Percentiles rank a stretch among this genome's conserved stretches.
phyloP scores from a whole-genome alignment of 768 basidiomycete species.

The Rhodotorula taiwanensis region DNA sequence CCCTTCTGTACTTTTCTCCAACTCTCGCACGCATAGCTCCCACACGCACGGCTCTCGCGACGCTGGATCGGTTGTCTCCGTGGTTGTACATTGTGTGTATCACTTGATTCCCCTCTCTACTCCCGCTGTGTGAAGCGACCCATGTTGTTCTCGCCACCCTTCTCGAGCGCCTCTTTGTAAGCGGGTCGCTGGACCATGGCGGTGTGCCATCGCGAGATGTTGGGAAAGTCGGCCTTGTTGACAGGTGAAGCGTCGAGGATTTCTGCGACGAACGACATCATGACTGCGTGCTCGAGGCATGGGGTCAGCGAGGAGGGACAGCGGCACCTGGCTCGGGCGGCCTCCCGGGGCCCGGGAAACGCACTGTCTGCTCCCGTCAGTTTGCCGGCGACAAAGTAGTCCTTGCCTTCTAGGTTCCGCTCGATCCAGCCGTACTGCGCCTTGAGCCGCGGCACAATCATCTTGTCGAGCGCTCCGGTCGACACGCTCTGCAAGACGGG shows the following conservation, averaged over 20 bases:
- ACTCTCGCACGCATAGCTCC: no score
- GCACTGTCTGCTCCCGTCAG: conserved; percentile 29
- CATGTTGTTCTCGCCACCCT: conserved; percentile 22
- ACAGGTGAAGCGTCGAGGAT: conserved; percentile 9
- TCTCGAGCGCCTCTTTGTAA: conserved; percentile 13
- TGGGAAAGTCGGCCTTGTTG: conserved; percentile 2
- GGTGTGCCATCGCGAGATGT: conserved; percentile 19
- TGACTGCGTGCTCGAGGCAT: conserved; percentile 8
- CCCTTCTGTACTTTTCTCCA: no score
- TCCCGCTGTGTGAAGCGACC: conserved; percentile 17
- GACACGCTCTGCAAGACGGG: conserved; percentile 14
- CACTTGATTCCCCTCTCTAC: background rate
- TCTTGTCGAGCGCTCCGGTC: background rate
- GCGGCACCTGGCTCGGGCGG: no score
- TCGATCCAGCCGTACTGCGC: conserved; percentile 11
- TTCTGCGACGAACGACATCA: conserved; percentile 29
- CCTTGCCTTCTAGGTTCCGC: conserved; percentile 11
- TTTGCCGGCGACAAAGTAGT: conserved; percentile 23
- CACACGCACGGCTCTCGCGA: no score
- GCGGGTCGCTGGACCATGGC: conserved; percentile 8
- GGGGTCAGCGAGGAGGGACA: background rate
- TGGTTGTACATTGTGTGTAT: background rate
- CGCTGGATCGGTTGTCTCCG: no score
- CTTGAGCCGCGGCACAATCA: conserved; percentile 16
- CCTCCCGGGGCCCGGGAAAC: background rate